These are phyloP conservation scores for Mollisia scopiformis DNA, from an alignment of 2,329 filamentous ascomycete genomes.

Conservation along the genomic window DNA sequence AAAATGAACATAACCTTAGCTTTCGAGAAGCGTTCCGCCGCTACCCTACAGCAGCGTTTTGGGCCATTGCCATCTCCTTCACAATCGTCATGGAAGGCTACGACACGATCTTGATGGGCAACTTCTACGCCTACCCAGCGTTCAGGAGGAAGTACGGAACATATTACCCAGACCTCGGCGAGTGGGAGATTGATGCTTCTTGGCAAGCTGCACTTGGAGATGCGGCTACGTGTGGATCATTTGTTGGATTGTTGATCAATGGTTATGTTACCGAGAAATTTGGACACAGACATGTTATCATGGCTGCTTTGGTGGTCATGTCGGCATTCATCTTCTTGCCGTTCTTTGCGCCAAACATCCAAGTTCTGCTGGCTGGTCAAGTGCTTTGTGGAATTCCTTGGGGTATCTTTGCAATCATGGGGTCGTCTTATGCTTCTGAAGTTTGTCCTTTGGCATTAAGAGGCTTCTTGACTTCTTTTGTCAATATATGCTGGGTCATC, in stretches of 20 bases:
- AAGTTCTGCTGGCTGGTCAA: conserved; percentile 47
- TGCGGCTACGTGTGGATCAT: conserved; percentile 43
- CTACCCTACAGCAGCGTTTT: conserved; percentile 18
- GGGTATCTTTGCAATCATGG: conserved; percentile 48
- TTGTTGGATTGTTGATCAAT: conserved; percentile 45
- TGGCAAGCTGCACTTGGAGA: conserved; percentile 48
- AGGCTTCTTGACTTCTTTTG: conserved; percentile 53
- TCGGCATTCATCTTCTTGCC: conserved; percentile 49
- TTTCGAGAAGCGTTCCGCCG: too few relatives aligned
- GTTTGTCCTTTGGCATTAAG: conserved; percentile 53
- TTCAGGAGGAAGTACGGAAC: conserved; percentile 36
- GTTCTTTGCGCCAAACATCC: conserved; percentile 50
- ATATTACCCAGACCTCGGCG: not conserved
- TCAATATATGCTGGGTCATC: conserved; percentile 53
- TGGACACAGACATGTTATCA: conserved; percentile 50
- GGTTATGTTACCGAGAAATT: conserved; percentile 44
- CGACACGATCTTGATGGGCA: conserved; percentile 39
- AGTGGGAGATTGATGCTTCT: conserved; percentile 35
- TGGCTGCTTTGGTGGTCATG: conserved; percentile 45
- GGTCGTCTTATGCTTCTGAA: conserved; percentile 41
- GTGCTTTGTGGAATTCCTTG: conserved; percentile 52
- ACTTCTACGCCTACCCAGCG: conserved; percentile 38
- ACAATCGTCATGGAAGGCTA: conserved; percentile 46
- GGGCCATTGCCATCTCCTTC: conserved; percentile 40
- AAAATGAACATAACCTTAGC: too few relatives aligned